These are phyloP conservation scores for Helicosporidium sp. DNA, from an alignment of 139 green algal genomes.

Conservation along the genomic window DNA sequence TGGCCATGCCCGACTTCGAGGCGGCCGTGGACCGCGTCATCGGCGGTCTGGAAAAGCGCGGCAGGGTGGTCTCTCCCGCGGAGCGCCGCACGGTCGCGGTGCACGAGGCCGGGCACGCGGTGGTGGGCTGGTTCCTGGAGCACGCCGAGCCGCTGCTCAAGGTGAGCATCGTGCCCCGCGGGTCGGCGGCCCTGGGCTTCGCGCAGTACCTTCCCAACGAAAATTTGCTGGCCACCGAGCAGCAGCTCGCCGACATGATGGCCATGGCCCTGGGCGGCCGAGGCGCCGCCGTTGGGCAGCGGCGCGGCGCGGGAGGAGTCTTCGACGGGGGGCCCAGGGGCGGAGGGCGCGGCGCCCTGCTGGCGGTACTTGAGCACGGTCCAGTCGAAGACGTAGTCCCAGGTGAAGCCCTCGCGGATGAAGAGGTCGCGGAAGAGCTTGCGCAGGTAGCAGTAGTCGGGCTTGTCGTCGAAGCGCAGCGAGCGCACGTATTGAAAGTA, in stretches of 20 bases:
- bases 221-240: not conserved
- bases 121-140: constrained; percentile 94
- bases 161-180: constrained; percentile 51
- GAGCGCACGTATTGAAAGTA: constrained; percentile 93
- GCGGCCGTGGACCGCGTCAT: constrained; percentile 89
- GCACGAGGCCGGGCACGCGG: constrained; percentile 86
- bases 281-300: constrained; percentile 46
- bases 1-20: constrained; percentile 79
- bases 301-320: no score
- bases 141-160: constrained; percentile 95
- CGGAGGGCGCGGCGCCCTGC: constrained; percentile 11
- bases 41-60: constrained; percentile 96
- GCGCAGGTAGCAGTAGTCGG: constrained; percentile 94
- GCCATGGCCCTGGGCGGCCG: constrained; percentile 88
- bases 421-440: constrained; percentile 99
- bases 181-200: not conserved
- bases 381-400: constrained; percentile 99
- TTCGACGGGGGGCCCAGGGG: constrained; percentile 3
- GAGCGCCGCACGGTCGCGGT: constrained; percentile 92
- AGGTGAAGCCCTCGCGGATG: constrained; percentile 87
- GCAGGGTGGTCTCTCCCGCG: constrained; percentile 73
- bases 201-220: not conserved
- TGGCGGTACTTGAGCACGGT: constrained; percentile 92
- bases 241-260: constrained; percentile 14
- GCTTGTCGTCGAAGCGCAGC: constrained; percentile 98